These are phyloP conservation scores for Raffaelea arxii DNA, from an alignment of 2,329 filamentous ascomycete genomes.

Conservation along the genomic window DNA sequence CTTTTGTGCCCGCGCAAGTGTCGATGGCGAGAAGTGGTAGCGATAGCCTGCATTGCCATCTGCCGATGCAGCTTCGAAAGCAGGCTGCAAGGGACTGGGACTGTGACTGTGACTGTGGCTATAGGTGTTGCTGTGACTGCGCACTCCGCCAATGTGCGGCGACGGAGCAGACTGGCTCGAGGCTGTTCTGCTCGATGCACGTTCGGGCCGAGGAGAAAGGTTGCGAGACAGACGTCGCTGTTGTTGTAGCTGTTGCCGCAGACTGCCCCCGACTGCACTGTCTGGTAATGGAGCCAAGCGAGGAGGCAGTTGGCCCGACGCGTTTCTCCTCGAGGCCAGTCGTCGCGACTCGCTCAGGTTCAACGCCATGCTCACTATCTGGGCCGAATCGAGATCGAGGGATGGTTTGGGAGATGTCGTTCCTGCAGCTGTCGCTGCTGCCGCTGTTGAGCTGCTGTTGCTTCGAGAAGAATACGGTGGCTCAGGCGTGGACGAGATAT, in stretches of 20 bases:
- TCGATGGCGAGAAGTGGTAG: conserved; percentile 68
- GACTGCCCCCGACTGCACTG: conserved; percentile 43
- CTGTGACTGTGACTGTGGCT: too few species aligned
- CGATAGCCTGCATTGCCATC: conserved; percentile 32
- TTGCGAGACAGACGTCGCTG: conserved; percentile 55
- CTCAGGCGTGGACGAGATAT: too few species aligned
- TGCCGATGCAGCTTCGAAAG: conserved; percentile 22
- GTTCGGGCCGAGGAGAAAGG: conserved; percentile 47
- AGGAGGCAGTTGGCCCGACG: conserved; percentile 39
- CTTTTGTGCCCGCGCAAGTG: conserved; percentile 71
- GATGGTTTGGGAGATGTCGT: not conserved
- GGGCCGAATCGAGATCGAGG: conserved; percentile 66
- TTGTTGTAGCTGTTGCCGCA: conserved; percentile 62
- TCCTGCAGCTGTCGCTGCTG: conserved; percentile 6
- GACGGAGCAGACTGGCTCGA: conserved; percentile 2
- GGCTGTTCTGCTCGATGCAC: conserved; percentile 22
- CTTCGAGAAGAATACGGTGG: not conserved
- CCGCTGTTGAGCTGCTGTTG: conserved; percentile 10
- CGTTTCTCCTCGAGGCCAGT: conserved; percentile 49
- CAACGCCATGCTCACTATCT: conserved; percentile 88
- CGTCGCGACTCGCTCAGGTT: conserved; percentile 75
- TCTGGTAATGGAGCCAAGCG: conserved; percentile 43
- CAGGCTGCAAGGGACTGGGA: conserved; percentile 37
- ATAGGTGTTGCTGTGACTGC: too few species aligned
- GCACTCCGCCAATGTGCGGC: conserved; percentile 26